Percentiles rank a stretch among this genome's conserved stretches.
These are phyloP conservation scores for Colletotrichum echinochloae DNA, from an alignment of 2,329 filamentous ascomycete genomes.

Conservation along the genomic window DNA sequence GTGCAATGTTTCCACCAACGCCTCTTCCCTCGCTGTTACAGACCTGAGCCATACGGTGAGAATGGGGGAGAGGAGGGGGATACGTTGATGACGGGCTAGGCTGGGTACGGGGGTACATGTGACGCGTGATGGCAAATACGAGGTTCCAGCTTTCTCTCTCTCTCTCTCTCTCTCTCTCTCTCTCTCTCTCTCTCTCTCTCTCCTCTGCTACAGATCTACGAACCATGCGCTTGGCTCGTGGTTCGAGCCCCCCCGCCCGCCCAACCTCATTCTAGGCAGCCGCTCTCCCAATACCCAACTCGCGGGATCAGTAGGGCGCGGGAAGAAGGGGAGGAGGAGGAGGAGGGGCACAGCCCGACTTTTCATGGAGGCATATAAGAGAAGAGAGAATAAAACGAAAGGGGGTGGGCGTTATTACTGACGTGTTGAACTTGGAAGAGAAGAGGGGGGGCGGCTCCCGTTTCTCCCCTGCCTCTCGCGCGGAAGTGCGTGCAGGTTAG, in stretches of 20 bases:
- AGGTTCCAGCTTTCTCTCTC: neutral
- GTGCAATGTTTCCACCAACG: neutral
- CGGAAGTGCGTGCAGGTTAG: constrained; percentile 2
- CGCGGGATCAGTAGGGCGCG: neutral
- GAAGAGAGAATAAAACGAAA: neutral
- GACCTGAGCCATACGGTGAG: neutral
- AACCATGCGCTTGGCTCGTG: constrained; percentile 9
- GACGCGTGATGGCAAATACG: neutral
- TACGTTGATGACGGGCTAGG: neutral
- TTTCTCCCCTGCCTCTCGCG: neutral
- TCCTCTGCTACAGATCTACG: neutral
- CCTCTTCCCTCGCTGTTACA: neutral
- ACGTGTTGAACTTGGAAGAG: neutral
- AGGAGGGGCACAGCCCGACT: neutral
- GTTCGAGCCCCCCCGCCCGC: neutral
- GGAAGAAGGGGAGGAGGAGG: neutral
- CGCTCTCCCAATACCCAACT: neutral
- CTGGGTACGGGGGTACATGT: neutral
- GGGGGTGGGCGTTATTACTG: too few relatives aligned
- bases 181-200: neutral
- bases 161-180: too few relatives aligned
- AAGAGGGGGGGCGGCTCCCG: neutral
- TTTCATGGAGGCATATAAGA: neutral
- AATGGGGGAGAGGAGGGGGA: too few relatives aligned
- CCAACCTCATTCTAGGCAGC: neutral